Percentiles rank a stretch among this genome's conserved stretches.
Conservation (phyloP, 176 grass and related monocot species). For the Microstegium vimineum region DNA sequence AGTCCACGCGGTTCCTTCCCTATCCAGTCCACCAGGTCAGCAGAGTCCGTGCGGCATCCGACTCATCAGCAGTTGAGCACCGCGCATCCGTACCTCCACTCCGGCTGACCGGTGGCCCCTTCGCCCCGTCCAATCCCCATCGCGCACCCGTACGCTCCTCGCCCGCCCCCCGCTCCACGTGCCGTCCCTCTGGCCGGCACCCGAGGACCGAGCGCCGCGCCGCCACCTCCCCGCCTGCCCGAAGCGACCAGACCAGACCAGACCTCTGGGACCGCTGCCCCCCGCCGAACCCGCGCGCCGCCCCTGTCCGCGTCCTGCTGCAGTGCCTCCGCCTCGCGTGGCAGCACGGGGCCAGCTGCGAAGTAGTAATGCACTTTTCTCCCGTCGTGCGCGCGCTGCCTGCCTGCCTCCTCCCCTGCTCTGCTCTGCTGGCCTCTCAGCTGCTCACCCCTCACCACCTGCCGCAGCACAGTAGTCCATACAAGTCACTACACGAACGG, state of each 20-base stretch:
- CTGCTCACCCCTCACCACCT: not conserved
- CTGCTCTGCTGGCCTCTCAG: not conserved
- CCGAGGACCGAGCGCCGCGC: conserved; percentile 11
- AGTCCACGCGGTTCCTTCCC: not conserved
- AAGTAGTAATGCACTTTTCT: not conserved
- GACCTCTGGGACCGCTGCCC: not conserved
- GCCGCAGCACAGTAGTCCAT: not conserved
- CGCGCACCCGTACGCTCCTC: not conserved
- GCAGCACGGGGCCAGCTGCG: not conserved
- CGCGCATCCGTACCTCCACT: not conserved
- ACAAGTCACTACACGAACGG: not conserved
- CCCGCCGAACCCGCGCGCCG: not conserved
- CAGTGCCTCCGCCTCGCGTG: not conserved
- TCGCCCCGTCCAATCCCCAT: not conserved
- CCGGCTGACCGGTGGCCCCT: not conserved
- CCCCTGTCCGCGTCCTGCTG: not conserved
- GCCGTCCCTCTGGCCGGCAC: conserved; percentile 26
- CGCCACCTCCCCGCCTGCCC: conserved; percentile 32
- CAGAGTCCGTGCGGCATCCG: conserved; percentile 4
- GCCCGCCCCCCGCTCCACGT: conserved; percentile 21
- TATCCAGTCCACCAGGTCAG: not conserved
- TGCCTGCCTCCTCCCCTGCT: too few species aligned
- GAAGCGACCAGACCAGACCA: conserved; percentile 44
- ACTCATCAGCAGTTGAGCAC: not conserved
- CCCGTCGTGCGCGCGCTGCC: not conserved